Conservation (phyloP, 169 alveolate species). For the Plasmodium ovale region DNA sequence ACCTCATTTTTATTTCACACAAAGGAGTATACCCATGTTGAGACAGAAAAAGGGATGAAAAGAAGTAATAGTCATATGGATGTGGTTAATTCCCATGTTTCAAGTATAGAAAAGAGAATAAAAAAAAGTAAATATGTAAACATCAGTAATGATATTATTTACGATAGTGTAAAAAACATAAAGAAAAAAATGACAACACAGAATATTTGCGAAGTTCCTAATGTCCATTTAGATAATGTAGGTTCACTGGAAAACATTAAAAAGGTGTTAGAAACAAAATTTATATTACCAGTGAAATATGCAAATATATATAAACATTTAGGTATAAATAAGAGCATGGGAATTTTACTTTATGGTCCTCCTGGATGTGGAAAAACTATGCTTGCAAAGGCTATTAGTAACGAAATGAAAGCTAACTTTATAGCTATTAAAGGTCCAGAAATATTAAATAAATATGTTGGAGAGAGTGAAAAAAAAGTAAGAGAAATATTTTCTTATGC, state of each 20-base stretch:
- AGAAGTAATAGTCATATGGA: neutral
- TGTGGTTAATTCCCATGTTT: neutral
- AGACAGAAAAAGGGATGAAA: neutral
- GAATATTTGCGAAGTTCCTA: conserved; percentile 89
- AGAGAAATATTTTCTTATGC: conserved; percentile 98
- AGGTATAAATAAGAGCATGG: conserved; percentile 95
- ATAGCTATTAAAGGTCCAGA: conserved; percentile 98
- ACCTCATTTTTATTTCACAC: neutral
- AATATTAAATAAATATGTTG: conserved; percentile 98
- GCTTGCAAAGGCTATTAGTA: conserved; percentile 98
- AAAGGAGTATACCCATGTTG: too few species aligned
- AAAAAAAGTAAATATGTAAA: neutral
- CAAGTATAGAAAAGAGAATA: conserved; percentile 1
- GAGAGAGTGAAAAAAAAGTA: conserved; percentile 99
- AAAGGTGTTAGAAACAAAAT: conserved; percentile 92
- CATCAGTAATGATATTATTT: conserved; percentile 26
- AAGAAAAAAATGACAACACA: conserved; percentile 63
- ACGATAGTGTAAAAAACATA: conserved; percentile 54
- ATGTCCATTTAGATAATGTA: conserved; percentile 95
- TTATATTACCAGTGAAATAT: conserved; percentile 94
- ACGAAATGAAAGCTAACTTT: conserved; percentile 96
- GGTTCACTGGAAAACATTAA: conserved; percentile 95
- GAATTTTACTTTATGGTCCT: conserved; percentile 98
- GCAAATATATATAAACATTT: conserved; percentile 92
- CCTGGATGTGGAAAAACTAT: conserved; percentile 99